Conservation (phyloP, 306 rosid species). For the Medicago ruthenica region DNA sequence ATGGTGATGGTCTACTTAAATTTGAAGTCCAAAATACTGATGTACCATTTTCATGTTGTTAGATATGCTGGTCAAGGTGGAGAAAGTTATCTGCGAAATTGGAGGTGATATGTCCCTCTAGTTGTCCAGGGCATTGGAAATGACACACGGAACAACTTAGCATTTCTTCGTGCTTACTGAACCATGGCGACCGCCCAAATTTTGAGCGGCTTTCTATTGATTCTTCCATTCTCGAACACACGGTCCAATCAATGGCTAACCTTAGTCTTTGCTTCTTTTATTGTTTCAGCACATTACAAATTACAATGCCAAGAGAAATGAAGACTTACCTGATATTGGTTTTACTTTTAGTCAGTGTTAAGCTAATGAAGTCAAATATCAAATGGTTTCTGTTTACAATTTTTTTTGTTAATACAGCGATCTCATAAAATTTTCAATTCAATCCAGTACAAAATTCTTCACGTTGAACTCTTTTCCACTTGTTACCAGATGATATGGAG, state of each 20-base stretch:
- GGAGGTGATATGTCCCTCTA: slow-evolving; percentile 67
- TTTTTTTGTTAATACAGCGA: slow-evolving; percentile 9
- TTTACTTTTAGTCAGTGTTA: slow-evolving; percentile 4
- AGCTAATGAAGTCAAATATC: slow-evolving; percentile 32
- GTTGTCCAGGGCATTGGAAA: slow-evolving; percentile 40
- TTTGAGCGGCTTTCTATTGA: slow-evolving; percentile 26
- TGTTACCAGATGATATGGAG: not conserved
- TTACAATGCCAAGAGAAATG: not conserved
- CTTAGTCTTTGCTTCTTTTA: slow-evolving; percentile 32
- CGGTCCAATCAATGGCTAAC: slow-evolving; percentile 11
- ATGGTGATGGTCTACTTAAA: not conserved
- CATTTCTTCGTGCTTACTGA: slow-evolving; percentile 30
- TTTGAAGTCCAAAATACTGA: slow-evolving; percentile 23
- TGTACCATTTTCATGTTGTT: slow-evolving; percentile 28
- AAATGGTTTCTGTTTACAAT: slow-evolving; percentile 34
- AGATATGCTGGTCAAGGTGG: slow-evolving; percentile 90
- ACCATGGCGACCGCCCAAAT: slow-evolving; percentile 19
- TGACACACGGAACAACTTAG: slow-evolving; percentile 36
- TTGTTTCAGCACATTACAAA: slow-evolving; percentile 34
- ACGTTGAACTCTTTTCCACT: not conserved
- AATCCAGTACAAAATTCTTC: not conserved
- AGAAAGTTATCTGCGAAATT: slow-evolving; percentile 73
- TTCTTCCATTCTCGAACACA: not conserved
- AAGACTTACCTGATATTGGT: slow-evolving; percentile 3
- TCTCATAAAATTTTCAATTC: not conserved